Percentiles rank a stretch among this genome's conserved stretches.
Evolutionary conservation across 2,329 filamentous ascomycete genomes (phyloP).

Genomic region (Tolypocladium tropicale): DNA sequence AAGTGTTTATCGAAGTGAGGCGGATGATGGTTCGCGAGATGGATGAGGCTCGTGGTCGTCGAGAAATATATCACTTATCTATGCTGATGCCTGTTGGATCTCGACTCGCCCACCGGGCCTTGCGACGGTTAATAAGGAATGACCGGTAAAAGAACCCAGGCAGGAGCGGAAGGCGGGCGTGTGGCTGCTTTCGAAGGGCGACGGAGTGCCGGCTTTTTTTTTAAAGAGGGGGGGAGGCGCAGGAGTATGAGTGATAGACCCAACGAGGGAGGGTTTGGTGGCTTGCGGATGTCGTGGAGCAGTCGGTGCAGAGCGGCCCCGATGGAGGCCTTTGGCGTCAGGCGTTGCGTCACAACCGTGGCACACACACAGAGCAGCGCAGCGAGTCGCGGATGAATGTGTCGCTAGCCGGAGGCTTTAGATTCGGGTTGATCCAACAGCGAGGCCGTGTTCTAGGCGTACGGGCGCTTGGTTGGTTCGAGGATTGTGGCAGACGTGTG

Average conservation of each 20-base stretch:
- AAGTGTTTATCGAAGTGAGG: neutral
- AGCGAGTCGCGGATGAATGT: neutral
- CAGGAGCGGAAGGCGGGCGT: neutral
- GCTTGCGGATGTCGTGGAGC: constrained; percentile 11
- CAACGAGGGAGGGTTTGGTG: constrained; percentile 10
- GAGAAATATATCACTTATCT: neutral
- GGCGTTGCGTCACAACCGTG: neutral
- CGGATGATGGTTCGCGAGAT: neutral
- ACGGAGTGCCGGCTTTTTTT: constrained; percentile 15
- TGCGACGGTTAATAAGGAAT: neutral
- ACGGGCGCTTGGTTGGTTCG: neutral
- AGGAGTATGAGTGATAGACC: neutral
- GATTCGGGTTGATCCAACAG: neutral
- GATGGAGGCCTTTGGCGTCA: neutral
- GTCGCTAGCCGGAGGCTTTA: neutral
- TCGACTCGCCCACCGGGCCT: neutral
- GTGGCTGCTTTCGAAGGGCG: neutral
- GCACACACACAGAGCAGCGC: neutral
- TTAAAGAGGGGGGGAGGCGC: neutral
- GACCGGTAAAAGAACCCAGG: neutral
- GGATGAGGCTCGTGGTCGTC: neutral
- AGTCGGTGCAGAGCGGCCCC: constrained; percentile 5
- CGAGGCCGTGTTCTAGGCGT: neutral
- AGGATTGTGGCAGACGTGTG: neutral
- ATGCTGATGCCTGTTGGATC: neutral